Evolutionary conservation across 2,329 filamentous ascomycete species (phyloP).

Genomic region (Neopestalotiopsis sp.): DNA sequence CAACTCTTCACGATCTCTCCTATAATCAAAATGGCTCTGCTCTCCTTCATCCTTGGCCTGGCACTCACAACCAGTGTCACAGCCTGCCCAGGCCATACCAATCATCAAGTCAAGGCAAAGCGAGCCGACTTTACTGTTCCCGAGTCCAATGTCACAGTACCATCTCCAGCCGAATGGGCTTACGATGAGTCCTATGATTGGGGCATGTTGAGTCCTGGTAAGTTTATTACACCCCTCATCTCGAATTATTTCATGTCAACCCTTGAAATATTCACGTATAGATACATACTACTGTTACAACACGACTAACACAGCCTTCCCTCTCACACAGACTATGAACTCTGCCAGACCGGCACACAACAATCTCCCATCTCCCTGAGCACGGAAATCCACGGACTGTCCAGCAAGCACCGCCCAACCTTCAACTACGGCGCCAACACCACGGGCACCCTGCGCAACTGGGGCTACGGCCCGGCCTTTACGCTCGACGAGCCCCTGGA

Average conservation of each 20-base stretch:
- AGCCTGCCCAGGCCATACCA: constrained; percentile 3
- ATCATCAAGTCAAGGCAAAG: neutral
- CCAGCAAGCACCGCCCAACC: constrained; percentile 40
- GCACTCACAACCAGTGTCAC: neutral
- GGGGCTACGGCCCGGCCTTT: constrained; percentile 52
- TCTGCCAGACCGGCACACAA: constrained; percentile 55
- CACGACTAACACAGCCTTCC: constrained; percentile 33
- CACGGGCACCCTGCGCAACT: constrained; percentile 50
- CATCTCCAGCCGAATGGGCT: constrained; percentile 27
- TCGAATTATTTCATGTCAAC: neutral
- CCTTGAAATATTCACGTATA: neutral
- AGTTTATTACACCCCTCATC: too few relatives aligned
- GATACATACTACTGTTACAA: constrained; percentile 42
- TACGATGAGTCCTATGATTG: constrained; percentile 45
- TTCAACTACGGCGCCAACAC: constrained; percentile 46
- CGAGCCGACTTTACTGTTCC: neutral
- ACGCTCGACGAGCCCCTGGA: constrained; percentile 32
- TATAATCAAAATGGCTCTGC: neutral
- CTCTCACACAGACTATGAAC: constrained; percentile 13
- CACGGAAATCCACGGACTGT: constrained; percentile 41
- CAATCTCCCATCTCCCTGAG: constrained; percentile 54
- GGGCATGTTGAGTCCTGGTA: constrained; percentile 40
- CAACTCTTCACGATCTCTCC: neutral
- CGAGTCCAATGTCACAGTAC: neutral
- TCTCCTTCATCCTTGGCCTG: neutral